Conservation (phyloP, 495 filamentous ascomycete genomes). For the Penicillium simplicissimum region DNA sequence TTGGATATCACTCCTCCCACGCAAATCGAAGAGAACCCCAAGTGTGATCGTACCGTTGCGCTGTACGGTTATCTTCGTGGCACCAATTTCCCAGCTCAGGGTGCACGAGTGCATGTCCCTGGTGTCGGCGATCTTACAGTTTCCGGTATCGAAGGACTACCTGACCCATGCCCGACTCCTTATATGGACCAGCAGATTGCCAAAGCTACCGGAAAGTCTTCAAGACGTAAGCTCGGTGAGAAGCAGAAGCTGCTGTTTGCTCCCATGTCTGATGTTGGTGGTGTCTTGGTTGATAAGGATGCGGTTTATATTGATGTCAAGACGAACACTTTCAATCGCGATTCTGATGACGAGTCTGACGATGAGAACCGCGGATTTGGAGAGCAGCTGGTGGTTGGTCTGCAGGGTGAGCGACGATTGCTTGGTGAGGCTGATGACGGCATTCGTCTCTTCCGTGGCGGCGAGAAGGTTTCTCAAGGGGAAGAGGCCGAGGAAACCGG, state of each 20-base stretch:
- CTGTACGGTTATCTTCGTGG: slow-evolving; percentile 93
- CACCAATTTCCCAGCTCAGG: slow-evolving; percentile 89
- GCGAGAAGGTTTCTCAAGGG: slow-evolving; percentile 63
- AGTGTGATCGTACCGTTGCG: slow-evolving; percentile 85
- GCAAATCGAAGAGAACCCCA: slow-evolving; percentile 79
- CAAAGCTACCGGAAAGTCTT: slow-evolving; percentile 77
- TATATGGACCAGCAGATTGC: slow-evolving; percentile 81
- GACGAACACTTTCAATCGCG: slow-evolving; percentile 74
- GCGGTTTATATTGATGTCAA: slow-evolving; percentile 79
- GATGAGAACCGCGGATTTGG: slow-evolving; percentile 77
- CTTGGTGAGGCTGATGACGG: slow-evolving; percentile 81
- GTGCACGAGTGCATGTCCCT: slow-evolving; percentile 87
- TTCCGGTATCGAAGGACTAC: slow-evolving; percentile 77
- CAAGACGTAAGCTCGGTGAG: slow-evolving; percentile 77
- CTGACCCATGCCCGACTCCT: slow-evolving; percentile 94
- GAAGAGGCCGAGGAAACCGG: slow-evolving; percentile 64
- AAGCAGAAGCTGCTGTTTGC: slow-evolving; percentile 95
- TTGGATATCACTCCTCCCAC: slow-evolving; percentile 93
- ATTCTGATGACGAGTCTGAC: slow-evolving; percentile 51
- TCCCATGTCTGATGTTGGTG: slow-evolving; percentile 96
- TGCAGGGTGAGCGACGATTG: slow-evolving; percentile 79
- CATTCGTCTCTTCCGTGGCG: slow-evolving; percentile 78
- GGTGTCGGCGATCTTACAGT: slow-evolving; percentile 92
- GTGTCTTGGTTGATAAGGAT: slow-evolving; percentile 80
- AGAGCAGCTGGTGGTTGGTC: slow-evolving; percentile 86